A percentile compares a stretch with the other conserved stretches of the same genome.
phyloP scores from a whole-genome alignment of 768 basidiomycete genomes.

The Boletus subcaerulescens region DNA sequence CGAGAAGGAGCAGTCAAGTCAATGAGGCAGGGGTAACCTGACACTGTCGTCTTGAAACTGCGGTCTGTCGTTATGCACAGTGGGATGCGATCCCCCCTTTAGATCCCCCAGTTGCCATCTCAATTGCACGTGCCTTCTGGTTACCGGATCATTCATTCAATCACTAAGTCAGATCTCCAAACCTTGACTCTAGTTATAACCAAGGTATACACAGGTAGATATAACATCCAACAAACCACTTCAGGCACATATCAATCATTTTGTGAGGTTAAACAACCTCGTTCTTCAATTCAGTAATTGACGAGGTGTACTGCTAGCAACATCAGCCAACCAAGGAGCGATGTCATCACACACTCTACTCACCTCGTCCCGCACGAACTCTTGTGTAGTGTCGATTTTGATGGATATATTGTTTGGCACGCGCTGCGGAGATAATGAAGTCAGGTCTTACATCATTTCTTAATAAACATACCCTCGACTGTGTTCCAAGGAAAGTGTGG shows the following conservation, averaged over 20 bases:
- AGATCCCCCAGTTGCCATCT: no score
- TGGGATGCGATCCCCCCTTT: no score
- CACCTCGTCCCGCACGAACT: conserved; percentile 44
- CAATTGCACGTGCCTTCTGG: no score
- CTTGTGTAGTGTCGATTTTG: conserved; percentile 62
- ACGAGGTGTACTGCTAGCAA: neutral
- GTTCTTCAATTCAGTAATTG: conserved; percentile 8
- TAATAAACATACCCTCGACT: conserved; percentile 7
- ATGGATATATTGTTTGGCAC: conserved; percentile 54
- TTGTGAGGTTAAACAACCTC: conserved; percentile 1
- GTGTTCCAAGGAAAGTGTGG: neutral
- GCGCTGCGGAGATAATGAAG: conserved; percentile 6
- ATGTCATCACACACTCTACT: neutral
- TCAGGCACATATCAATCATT: neutral
- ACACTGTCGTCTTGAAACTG: no score
- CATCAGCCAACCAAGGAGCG: neutral
- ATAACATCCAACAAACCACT: neutral
- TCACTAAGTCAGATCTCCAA: no score
- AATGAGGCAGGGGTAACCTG: no score
- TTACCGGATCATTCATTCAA: no score
- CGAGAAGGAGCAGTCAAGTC: no score
- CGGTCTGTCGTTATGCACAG: no score
- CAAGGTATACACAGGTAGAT: no score
- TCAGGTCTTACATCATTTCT: neutral
- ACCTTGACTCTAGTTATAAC: no score